Percentiles rank a stretch among this genome's conserved stretches.
Evolutionary conservation across 2,329 filamentous ascomycete genomes (phyloP).

Genomic region (Arachnomyces sp.): DNA sequence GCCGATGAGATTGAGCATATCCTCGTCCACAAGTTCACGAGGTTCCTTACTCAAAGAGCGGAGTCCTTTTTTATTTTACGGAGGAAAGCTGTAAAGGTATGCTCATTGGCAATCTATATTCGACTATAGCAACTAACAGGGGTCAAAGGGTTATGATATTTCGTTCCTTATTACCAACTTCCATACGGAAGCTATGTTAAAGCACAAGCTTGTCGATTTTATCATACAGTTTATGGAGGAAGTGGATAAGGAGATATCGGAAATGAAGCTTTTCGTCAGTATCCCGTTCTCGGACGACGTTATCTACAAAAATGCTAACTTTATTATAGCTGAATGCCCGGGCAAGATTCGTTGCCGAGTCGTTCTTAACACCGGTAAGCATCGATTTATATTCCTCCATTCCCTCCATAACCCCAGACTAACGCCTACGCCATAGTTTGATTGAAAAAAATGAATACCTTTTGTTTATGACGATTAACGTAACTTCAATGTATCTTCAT

Average conservation of each 20-base stretch:
- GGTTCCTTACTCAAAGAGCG: conserved; percentile 91
- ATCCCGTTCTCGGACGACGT: not conserved
- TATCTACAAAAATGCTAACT: conserved; percentile 21
- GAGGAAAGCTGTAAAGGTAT: conserved; percentile 88
- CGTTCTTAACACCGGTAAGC: conserved; percentile 83
- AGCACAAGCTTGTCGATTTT: conserved; percentile 98
- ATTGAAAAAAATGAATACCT: conserved; percentile 15
- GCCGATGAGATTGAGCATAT: conserved; percentile 98
- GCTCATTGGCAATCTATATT: conserved; percentile 11
- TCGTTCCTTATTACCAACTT: conserved; percentile 98
- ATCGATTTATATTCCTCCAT: conserved; percentile 7
- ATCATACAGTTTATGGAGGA: conserved; percentile 99
- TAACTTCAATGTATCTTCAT: too few species aligned
- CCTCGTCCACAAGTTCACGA: conserved; percentile 94
- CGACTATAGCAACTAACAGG: conserved; percentile 15
- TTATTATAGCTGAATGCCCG: conserved; percentile 73
- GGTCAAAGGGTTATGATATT: conserved; percentile 84
- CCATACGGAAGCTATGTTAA: conserved; percentile 97
- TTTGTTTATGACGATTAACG: too few species aligned
- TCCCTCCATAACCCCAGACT: not conserved
- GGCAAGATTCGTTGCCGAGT: conserved; percentile 95
- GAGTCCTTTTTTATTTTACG: conserved; percentile 95
- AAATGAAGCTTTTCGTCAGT: conserved; percentile 99
- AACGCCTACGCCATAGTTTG: conserved; percentile 18
- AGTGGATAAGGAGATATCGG: conserved; percentile 98